Percentiles rank a stretch among this genome's conserved stretches.
phyloP scores from a whole-genome alignment of 352 stramenopile species.

The Globisporangium paddicum region DNA sequence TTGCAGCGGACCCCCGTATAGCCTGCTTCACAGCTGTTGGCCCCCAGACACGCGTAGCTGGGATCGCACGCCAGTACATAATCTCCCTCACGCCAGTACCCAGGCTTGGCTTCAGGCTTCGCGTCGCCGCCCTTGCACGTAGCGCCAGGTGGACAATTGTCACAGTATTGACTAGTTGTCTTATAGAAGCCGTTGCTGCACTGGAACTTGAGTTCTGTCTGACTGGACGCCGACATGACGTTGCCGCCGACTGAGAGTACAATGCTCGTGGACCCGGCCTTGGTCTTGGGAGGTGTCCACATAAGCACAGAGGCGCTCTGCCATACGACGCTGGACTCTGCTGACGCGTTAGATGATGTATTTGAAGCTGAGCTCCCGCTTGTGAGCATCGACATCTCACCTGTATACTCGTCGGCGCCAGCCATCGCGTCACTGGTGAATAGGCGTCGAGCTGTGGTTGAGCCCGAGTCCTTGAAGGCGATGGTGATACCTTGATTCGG shows the following conservation, averaged over 20 bases:
- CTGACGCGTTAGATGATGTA: constrained; percentile 3
- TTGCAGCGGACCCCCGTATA: constrained; percentile 48
- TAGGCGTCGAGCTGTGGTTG: background rate
- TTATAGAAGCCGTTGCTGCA: constrained; percentile 56
- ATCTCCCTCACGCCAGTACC: constrained; percentile 54
- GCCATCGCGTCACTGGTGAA: background rate
- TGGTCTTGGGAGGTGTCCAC: constrained; percentile 57
- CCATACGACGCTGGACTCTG: constrained; percentile 31
- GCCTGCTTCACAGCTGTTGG: constrained; percentile 37
- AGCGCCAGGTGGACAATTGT: constrained; percentile 43
- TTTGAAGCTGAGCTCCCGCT: constrained; percentile 1
- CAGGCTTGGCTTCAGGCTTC: constrained; percentile 34
- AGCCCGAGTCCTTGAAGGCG: constrained; percentile 23
- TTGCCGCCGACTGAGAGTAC: constrained; percentile 56
- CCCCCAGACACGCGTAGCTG: constrained; percentile 47
- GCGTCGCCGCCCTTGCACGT: constrained; percentile 46
- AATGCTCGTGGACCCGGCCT: constrained; percentile 46
- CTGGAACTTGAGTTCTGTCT: constrained; percentile 62
- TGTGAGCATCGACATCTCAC: background rate
- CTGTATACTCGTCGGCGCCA: background rate
- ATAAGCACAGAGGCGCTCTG: constrained; percentile 41
- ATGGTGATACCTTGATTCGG: constrained; percentile 52
- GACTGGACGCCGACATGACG: constrained; percentile 43
- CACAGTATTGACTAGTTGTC: constrained; percentile 37
- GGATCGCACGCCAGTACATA: constrained; percentile 52